A percentile compares a stretch with the other conserved stretches of the same genome.
phyloP scores from a whole-genome alignment of 768 basidiomycete species.

The Strobilomyces confusus region DNA sequence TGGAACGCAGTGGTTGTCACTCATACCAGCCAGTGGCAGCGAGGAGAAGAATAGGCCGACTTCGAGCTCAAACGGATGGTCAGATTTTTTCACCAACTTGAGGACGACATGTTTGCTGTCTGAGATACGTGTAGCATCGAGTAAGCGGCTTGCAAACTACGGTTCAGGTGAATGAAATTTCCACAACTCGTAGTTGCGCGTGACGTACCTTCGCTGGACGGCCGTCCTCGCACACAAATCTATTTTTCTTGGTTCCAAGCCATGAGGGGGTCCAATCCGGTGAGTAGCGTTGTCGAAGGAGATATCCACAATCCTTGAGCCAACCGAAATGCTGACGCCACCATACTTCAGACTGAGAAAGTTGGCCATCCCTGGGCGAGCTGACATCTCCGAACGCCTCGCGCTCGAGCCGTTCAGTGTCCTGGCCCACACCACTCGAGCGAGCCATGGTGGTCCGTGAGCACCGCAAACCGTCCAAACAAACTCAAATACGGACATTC shows the following conservation, averaged over 20 bases:
- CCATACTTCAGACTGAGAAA: slow-evolving; percentile 3
- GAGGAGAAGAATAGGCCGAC: neutral
- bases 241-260: neutral
- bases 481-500: neutral
- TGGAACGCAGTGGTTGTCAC: neutral
- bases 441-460: neutral
- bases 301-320: slow-evolving; percentile 14
- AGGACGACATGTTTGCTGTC: neutral
- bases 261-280: slow-evolving; percentile 21
- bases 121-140: neutral
- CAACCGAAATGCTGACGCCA: slow-evolving; percentile 12
- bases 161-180: neutral
- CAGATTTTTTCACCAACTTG: neutral
- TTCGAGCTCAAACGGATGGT: neutral
- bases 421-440: neutral
- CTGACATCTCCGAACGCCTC: neutral
- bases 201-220: neutral
- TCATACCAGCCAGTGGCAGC: neutral
- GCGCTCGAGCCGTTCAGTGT: neutral
- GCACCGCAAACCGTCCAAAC: too few species aligned
- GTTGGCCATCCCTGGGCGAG: neutral
- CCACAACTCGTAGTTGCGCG: slow-evolving; percentile 5
- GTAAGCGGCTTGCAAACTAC: too few species aligned
- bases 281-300: slow-evolving; percentile 18
- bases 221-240: slow-evolving; percentile 9